Evolutionary conservation across 2,329 filamentous ascomycete genomes (phyloP).

Genomic region (Pyrenophora seminiperda): DNA sequence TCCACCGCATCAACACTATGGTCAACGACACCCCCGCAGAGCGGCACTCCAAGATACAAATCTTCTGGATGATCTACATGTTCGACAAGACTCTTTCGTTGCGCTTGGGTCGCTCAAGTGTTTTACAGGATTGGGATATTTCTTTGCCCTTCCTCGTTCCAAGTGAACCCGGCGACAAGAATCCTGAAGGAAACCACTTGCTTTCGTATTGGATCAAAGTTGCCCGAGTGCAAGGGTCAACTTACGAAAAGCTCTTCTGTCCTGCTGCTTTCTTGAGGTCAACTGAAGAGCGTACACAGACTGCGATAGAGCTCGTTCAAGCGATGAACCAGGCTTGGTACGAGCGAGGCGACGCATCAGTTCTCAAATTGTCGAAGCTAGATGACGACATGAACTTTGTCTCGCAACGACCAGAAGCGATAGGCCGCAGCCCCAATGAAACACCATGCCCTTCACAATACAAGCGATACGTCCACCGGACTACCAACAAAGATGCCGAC

Average conservation of each 20-base stretch:
- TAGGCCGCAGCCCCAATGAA: slow-evolving; percentile 25
- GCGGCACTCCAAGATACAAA: slow-evolving; percentile 35
- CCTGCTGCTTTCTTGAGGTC: slow-evolving; percentile 41
- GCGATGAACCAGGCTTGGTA: slow-evolving; percentile 37
- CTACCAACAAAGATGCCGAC: slow-evolving; percentile 1
- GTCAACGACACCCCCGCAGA: slow-evolving; percentile 40
- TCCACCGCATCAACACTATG: slow-evolving; percentile 45
- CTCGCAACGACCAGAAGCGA: slow-evolving; percentile 1
- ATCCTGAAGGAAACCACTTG: slow-evolving; percentile 24
- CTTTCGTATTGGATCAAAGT: slow-evolving; percentile 45
- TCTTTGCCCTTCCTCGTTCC: slow-evolving; percentile 29
- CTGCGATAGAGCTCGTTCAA: slow-evolving; percentile 34
- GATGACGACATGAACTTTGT: not conserved
- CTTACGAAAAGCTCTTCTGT: slow-evolving; percentile 47
- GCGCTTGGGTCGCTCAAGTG: slow-evolving; percentile 44
- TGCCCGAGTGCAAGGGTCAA: slow-evolving; percentile 41
- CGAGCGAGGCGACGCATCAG: slow-evolving; percentile 34
- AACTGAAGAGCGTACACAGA: slow-evolving; percentile 32
- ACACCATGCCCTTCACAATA: slow-evolving; percentile 34
- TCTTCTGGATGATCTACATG: slow-evolving; percentile 48
- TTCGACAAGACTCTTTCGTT: slow-evolving; percentile 49
- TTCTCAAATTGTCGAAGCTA: slow-evolving; percentile 9
- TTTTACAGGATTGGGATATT: slow-evolving; percentile 50
- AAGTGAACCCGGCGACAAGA: slow-evolving; percentile 6
- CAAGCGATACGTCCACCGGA: slow-evolving; percentile 15